Evolutionary conservation across 768 basidiomycete species (phyloP).

Genomic region (Mycena amicta): DNA sequence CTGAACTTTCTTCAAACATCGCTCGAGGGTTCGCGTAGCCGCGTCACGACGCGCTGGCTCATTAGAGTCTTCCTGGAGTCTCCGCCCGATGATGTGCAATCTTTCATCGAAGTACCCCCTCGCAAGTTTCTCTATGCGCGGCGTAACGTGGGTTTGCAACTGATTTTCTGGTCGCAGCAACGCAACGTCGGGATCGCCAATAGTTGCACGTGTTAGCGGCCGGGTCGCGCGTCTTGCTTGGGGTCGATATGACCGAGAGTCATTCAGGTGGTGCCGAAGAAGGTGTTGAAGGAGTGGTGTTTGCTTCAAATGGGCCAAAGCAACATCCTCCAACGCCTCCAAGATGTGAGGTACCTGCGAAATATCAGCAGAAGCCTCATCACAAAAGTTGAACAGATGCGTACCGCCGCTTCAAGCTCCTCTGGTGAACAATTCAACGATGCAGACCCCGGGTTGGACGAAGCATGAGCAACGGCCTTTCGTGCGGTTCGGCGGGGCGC

Average conservation of each 20-base stretch:
- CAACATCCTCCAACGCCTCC: conserved; percentile 7
- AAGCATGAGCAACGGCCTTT: conserved; percentile 36
- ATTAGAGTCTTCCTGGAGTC: conserved; percentile 16
- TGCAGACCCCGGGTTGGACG: conserved; percentile 7
- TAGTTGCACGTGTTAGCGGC: conserved; percentile 22
- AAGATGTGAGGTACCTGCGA: conserved; percentile 10
- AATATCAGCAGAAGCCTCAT: not conserved
- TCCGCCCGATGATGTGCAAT: conserved; percentile 55
- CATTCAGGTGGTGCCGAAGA: not conserved
- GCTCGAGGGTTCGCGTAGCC: not conserved
- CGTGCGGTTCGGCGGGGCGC: conserved; percentile 54
- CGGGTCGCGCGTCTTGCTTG: conserved; percentile 1
- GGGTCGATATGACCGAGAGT: not conserved
- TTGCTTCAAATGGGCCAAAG: not conserved
- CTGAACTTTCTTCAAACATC: too few relatives aligned
- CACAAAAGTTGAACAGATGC: not conserved
- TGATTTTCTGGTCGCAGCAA: conserved; percentile 59
- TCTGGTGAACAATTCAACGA: conserved; percentile 2
- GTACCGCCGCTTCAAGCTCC: conserved; percentile 12
- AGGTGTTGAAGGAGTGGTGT: conserved; percentile 14
- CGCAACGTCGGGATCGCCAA: conserved; percentile 55
- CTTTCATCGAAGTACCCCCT: conserved; percentile 54
- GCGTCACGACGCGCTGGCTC: not conserved
- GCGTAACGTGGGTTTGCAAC: conserved; percentile 63
- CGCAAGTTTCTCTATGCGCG: conserved; percentile 55